Base-by-base conservation (phyloP, 495 filamentous ascomycete species). In the Wilcoxina mikolae region DNA sequence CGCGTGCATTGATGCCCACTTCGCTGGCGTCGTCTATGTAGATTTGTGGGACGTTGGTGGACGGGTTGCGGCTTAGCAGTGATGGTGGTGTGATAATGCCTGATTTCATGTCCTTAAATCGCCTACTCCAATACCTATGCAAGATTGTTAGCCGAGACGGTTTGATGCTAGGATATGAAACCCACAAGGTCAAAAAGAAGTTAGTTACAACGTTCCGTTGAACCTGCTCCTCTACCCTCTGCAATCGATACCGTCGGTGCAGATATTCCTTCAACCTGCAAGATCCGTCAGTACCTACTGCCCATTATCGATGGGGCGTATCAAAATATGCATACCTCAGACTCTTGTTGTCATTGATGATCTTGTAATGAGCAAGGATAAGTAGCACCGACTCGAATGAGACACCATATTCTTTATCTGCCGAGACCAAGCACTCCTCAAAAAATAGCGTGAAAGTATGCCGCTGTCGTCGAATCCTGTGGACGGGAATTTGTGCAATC, bases 291-390 rank as follows among this genome's bases (percentile, higher is more conserved):
- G n/a, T n/a, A n/a, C n/a, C n/a, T n/a, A n/a, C n/a, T n/a, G n/a
- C n/a, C n/a, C n/a, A n/a, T n/a, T n/a, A n/a, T n/a, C n/a, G n/a
- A n/a, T n/a, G n/a, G n/a, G n/a, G n/a, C n/a, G n/a, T n/a, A 28
- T 20, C n/a, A 18, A 17, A 54, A 29, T 18, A 53, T 10, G 57
- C 69, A 62, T 76, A 82, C 81, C 79, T 79, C 60, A 99, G 69
- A 69, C 86, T 91, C 73, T 95, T 95, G 72, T 80, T 95, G 72
- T 99, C 91, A 57, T 80, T 94, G 65, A 99, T 99, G 64, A 99
- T 87, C 57, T 99, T 99, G 74, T 96, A 91, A 69, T 99, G 93
- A 15, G 93, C 90, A 17, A 99, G 75, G 53, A 94, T 94, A 85
- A 99, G 89, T 45, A 99, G 71, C n/a, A 94, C 83, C 4, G 83